Evolutionary conservation across 2,329 filamentous ascomycete genomes (phyloP).

Genomic region (Monosporascus sp.): DNA sequence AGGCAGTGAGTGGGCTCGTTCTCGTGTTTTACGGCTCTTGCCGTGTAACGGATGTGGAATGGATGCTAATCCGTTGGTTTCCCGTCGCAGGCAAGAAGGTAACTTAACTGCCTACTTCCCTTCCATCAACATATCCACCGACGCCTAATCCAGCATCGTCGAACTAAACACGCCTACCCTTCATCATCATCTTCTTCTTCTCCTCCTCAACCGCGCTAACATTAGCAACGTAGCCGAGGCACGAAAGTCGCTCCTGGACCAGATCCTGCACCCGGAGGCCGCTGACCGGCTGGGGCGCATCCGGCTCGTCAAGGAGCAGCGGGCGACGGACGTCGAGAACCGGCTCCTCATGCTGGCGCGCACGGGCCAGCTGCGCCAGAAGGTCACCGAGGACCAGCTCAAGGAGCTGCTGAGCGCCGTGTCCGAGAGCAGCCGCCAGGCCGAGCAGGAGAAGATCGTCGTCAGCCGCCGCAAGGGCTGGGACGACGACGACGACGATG

Average conservation of each 20-base stretch:
- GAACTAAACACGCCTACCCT: too few relatives aligned
- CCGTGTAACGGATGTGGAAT: not conserved
- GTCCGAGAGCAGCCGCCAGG: constrained; percentile 64
- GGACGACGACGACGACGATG: constrained; percentile 79
- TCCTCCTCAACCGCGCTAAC: not conserved
- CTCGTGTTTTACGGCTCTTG: not conserved
- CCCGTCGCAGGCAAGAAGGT: constrained; percentile 35
- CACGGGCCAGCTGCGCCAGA: constrained; percentile 76
- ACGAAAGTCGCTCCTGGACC: constrained; percentile 71
- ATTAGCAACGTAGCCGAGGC: constrained; percentile 50
- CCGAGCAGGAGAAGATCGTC: constrained; percentile 69
- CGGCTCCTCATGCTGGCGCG: constrained; percentile 86
- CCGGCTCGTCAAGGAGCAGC: constrained; percentile 88
- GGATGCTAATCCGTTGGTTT: constrained; percentile 7
- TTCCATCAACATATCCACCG: not conserved
- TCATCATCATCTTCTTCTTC: too few relatives aligned
- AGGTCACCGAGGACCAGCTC: constrained; percentile 88
- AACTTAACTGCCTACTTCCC: not conserved
- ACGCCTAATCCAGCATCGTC: not conserved
- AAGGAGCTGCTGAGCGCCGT: constrained; percentile 86
- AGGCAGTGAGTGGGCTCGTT: constrained; percentile 46
- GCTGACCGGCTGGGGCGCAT: constrained; percentile 91
- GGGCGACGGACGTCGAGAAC: constrained; percentile 87
- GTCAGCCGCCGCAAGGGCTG: constrained; percentile 77
- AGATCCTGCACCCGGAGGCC: constrained; percentile 92